Conservation (phyloP, 1,139 yeast species). For the Nadsonia commutata region DNA sequence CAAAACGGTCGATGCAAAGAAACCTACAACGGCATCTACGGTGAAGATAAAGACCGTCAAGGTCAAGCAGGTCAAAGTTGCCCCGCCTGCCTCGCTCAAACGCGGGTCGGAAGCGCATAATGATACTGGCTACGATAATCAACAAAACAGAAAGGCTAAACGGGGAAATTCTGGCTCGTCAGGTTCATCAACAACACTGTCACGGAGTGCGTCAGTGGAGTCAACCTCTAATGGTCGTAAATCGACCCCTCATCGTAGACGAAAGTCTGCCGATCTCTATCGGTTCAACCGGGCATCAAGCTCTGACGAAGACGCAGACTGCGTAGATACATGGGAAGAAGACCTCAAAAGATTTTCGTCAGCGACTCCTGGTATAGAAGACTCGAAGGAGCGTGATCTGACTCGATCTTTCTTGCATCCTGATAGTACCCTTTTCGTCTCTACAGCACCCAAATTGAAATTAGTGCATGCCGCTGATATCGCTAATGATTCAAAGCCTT, state of each 20-base stretch:
- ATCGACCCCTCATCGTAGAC: background rate
- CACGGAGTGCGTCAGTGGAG: background rate
- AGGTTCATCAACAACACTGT: too few relatives aligned
- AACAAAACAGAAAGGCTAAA: too few relatives aligned
- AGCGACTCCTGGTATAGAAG: background rate
- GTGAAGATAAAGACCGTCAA: background rate
- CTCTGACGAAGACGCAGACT: background rate
- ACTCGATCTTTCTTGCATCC: background rate
- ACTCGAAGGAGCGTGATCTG: background rate
- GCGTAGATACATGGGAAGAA: background rate
- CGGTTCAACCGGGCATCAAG: background rate
- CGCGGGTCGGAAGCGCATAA: too few relatives aligned
- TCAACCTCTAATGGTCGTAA: background rate
- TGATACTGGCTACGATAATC: too few relatives aligned
- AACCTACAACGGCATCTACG: background rate
- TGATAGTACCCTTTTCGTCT: background rate
- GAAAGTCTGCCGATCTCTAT: background rate
- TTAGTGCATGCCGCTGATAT: background rate
- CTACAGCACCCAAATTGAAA: background rate
- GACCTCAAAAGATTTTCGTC: background rate
- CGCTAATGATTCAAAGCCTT: background rate
- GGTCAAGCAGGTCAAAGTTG: background rate
- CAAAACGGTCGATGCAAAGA: background rate
- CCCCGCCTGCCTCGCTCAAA: background rate
- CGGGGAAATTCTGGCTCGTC: too few relatives aligned